Base-by-base conservation (phyloP, 1,284 basidiomycete species). In the Pseudozyma flocculosa region DNA sequence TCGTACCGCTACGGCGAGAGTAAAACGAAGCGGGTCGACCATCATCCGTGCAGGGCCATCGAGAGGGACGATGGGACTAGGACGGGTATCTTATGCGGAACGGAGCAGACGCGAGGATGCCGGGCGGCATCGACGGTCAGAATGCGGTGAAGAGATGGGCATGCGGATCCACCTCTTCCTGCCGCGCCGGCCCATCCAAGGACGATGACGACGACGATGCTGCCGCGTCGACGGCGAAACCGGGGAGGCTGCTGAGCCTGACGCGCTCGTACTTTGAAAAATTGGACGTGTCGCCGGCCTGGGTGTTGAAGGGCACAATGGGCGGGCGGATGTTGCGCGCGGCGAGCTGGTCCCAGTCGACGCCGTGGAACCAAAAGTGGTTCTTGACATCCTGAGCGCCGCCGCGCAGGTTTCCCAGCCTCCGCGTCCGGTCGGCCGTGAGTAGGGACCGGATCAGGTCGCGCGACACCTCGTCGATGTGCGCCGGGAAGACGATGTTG, bases 261-360 rank as follows among this genome's bases (percentile, higher is more conserved):
- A 52, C 54, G 22, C 48, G 43, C 24, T 57, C 50, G 46, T 69
- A 71, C 43, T 63, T 64, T 45, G 47, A 50, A 38, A 62, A 70
- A 39, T 71, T 61, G 39, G 67, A 67, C 19, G 67, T 60, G 23
- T 93, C 91, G 0, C 91, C 91, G 10, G 79, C 78, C 50, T 69
- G 77, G 15, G 73, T 78, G 1, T 80, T 78, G n/a, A 77, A 73
- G 2, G 82, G 82, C 0, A 82, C 78, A 40, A 82, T 82, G 14
- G 82, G 82, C 18, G 82, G 81, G 17, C 77, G 75, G 65, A 82
- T 81, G 65, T 79, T 74, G 56, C 79, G 78, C 45, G 54, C 43
- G 43, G 60, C 37, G 43, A 73, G 55, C 40, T 44, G 66, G 74
- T 69, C 61, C 82, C 82, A 82, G 54, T 82, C 81, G 13, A 82